A percentile compares a stretch with the other conserved stretches of the same genome.
These are phyloP conservation scores for Erodium chrysanthum DNA, from an alignment of 441 rosid genomes.

Conservation along the genomic window DNA sequence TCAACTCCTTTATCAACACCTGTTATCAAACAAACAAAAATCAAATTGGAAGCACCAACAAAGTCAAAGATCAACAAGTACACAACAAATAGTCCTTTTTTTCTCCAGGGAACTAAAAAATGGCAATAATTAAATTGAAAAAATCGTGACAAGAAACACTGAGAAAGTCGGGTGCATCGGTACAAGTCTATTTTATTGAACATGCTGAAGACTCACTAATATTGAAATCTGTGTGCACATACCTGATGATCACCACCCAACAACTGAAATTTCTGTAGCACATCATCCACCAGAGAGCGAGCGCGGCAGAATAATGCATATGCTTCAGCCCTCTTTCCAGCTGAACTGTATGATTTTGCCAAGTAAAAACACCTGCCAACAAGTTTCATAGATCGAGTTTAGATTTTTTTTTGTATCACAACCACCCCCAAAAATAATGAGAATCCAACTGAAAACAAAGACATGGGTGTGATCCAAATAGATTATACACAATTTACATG, in stretches of 20 bases:
- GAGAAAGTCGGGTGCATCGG: background rate
- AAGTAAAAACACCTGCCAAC: slow-evolving; percentile 79
- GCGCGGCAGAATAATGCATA: slow-evolving; percentile 64
- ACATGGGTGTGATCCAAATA: background rate
- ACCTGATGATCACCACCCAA: slow-evolving; percentile 38
- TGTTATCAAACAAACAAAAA: slow-evolving; percentile 20
- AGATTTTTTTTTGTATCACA: background rate
- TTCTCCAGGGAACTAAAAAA: background rate
- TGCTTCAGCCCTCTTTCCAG: slow-evolving; percentile 87
- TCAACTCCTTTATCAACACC: slow-evolving; percentile 54
- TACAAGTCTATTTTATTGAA: background rate
- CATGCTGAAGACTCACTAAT: background rate
- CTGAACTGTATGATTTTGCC: slow-evolving; percentile 76
- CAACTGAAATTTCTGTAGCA: slow-evolving; percentile 42
- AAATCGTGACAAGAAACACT: background rate
- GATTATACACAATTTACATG: background rate
- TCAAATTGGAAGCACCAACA: background rate
- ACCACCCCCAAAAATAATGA: too few relatives aligned
- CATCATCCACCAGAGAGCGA: slow-evolving; percentile 65
- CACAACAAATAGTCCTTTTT: background rate
- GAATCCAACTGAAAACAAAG: too few relatives aligned
- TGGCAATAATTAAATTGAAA: background rate
- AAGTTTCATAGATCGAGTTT: slow-evolving; percentile 12
- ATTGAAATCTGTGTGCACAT: background rate
- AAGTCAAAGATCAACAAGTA: background rate